A percentile compares a stretch with the other conserved stretches of the same genome.
phyloP scores from a whole-genome alignment of 2,329 filamentous ascomycete genomes.

The Colletotrichum sp. region DNA sequence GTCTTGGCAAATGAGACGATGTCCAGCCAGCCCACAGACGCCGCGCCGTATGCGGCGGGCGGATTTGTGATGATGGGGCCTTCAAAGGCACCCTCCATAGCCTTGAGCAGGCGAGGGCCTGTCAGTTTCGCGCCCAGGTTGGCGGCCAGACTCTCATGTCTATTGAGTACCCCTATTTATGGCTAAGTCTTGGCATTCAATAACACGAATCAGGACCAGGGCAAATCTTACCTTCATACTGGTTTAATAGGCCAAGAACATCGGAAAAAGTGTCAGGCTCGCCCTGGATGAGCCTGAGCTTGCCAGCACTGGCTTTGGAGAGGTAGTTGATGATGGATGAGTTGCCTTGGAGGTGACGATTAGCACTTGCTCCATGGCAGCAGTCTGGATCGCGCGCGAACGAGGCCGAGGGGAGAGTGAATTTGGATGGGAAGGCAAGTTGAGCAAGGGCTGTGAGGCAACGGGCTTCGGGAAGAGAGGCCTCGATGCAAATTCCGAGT shows the following conservation, averaged over 20 bases:
- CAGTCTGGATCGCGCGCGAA: background rate
- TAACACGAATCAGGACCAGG: background rate
- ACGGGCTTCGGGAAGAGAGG: background rate
- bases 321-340: conserved; percentile 59
- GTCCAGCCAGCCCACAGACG: conserved; percentile 78
- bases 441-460: background rate
- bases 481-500: background rate
- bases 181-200: background rate
- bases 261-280: conserved; percentile 74
- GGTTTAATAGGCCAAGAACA: conserved; percentile 73
- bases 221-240: conserved; percentile 69
- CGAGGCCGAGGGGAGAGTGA: background rate
- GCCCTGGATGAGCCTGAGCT: conserved; percentile 56
- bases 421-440: background rate
- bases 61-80: conserved; percentile 67
- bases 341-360: conserved; percentile 16
- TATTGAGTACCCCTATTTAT: conserved; percentile 71
- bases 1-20: conserved; percentile 84
- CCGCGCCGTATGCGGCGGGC: conserved; percentile 59
- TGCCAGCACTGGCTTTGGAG: conserved; percentile 46
- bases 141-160: conserved; percentile 85
- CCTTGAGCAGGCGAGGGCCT: conserved; percentile 82
- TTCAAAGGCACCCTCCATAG: conserved; percentile 86
- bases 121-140: conserved; percentile 85
- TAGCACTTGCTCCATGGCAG: conserved; percentile 24